These are phyloP conservation scores for Chaetomiaceae sp. DNA, from an alignment of 2,329 filamentous ascomycete genomes.

Conservation along the genomic window DNA sequence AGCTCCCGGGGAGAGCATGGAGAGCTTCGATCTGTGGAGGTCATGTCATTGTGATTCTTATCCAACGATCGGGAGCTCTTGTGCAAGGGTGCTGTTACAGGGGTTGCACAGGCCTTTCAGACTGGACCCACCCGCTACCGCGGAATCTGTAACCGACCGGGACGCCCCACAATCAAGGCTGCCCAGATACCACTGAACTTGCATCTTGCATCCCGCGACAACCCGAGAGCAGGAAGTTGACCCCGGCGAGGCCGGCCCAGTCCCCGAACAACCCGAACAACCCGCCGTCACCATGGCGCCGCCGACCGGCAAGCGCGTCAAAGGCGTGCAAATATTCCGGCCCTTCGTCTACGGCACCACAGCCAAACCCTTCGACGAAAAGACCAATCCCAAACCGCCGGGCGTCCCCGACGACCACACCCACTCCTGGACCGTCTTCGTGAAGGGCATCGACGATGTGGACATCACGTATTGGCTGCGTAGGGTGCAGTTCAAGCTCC, in stretches of 20 bases:
- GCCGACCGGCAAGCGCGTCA: constrained; percentile 59
- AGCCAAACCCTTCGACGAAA: constrained; percentile 72
- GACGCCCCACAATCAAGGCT: constrained; percentile 22
- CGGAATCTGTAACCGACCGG: background rate
- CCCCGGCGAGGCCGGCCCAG: no score
- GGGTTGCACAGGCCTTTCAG: constrained; percentile 12
- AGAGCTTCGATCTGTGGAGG: no score
- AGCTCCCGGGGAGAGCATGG: background rate
- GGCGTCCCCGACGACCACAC: constrained; percentile 85
- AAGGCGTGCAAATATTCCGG: constrained; percentile 59
- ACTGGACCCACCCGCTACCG: background rate
- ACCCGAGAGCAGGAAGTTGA: no score
- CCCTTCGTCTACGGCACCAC: constrained; percentile 75
- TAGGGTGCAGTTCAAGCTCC: constrained; percentile 96
- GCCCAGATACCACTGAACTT: background rate
- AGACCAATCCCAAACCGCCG: constrained; percentile 70
- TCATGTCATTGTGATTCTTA: background rate
- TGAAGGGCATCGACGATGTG: constrained; percentile 82
- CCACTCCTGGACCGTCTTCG: constrained; percentile 93
- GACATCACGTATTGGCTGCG: constrained; percentile 95
- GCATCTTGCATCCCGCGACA: background rate
- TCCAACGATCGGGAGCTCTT: no score
- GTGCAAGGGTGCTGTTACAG: constrained; percentile 5
- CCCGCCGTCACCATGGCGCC: constrained; percentile 50
- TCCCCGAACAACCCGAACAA: no score